Evolutionary conservation across 139 green algal genomes (phyloP).

Genomic region (Diplosphaera chodatii): DNA sequence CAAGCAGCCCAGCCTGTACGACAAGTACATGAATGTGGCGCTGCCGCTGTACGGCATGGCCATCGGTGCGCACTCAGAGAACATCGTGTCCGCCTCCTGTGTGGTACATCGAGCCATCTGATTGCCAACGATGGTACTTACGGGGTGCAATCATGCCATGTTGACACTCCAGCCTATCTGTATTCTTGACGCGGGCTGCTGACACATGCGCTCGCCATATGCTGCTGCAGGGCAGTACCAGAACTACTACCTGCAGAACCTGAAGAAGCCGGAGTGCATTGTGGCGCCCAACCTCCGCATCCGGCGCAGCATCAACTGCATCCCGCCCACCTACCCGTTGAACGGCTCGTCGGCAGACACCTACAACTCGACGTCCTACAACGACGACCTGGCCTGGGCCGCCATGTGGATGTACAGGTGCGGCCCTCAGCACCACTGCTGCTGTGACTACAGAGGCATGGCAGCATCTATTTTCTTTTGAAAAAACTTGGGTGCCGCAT

Average conservation of each 20-base stretch:
- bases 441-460: no score
- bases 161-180: no score
- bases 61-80: background rate
- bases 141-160: no score
- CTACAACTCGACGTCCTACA: slow-evolving; percentile 26
- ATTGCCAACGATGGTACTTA: no score
- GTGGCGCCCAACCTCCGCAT: slow-evolving; percentile 2
- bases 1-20: slow-evolving; percentile 8
- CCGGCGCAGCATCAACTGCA: background rate
- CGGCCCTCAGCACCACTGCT: no score
- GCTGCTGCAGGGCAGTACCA: background rate
- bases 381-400: slow-evolving; percentile 36
- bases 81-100: background rate
- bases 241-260: slow-evolving; percentile 2
- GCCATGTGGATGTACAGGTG: slow-evolving; percentile 36
- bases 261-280: background rate
- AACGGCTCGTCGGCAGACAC: slow-evolving; percentile 23
- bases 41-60: slow-evolving; percentile 4
- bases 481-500: no score
- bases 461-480: no score
- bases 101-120: no score
- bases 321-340: slow-evolving; percentile 28
- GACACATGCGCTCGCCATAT: no score
- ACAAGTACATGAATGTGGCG: slow-evolving; percentile 18
- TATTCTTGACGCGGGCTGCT: no score